Conservation (phyloP, 2,329 filamentous ascomycete species). For the Trichophyton rubrum region DNA sequence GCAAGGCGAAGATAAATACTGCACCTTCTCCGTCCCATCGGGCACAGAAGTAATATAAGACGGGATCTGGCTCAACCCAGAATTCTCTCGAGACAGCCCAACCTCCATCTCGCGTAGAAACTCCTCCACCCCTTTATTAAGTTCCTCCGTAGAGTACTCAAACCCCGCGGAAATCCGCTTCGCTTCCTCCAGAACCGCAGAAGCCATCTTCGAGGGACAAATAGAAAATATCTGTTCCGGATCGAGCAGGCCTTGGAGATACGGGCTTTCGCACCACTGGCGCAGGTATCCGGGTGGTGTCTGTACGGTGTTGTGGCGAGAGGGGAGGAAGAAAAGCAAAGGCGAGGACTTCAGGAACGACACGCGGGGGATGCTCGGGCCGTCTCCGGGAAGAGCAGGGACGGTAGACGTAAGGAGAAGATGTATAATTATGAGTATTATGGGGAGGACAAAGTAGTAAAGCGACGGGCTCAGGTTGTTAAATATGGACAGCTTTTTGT, state of each 20-base stretch:
- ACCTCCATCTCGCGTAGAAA: conserved; percentile 82
- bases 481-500: neutral
- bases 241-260: conserved; percentile 2
- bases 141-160: conserved; percentile 64
- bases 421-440: neutral
- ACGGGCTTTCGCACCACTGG: conserved; percentile 5
- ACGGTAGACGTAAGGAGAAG: neutral
- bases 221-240: neutral
- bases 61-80: conserved; percentile 82
- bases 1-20: conserved; percentile 1
- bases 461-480: neutral
- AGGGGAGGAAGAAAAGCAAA: neutral
- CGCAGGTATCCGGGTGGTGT: neutral
- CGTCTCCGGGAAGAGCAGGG: neutral
- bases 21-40: conserved; percentile 92
- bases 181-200: conserved; percentile 50
- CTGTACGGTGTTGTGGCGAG: neutral
- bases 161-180: conserved; percentile 73
- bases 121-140: conserved; percentile 70
- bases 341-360: neutral
- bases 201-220: conserved; percentile 7
- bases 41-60: conserved; percentile 93
- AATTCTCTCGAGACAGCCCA: conserved; percentile 65
- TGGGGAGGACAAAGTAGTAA: neutral
- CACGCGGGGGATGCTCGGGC: neutral